Percentiles rank a stretch among this genome's conserved stretches.
phyloP scores from a whole-genome alignment of 768 basidiomycete species.

The Termitomyces sp. region DNA sequence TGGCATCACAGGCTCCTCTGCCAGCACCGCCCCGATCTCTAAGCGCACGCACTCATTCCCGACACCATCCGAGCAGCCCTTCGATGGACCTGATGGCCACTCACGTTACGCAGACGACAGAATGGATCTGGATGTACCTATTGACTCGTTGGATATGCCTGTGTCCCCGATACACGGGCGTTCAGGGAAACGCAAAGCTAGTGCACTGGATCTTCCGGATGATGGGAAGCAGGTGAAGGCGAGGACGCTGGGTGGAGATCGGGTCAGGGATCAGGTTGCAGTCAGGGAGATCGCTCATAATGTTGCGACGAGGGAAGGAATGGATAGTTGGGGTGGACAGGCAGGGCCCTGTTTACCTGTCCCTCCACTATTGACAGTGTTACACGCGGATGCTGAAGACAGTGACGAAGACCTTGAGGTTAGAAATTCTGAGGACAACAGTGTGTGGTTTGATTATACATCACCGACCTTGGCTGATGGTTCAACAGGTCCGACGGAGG shows the following conservation, averaged over 20 bases:
- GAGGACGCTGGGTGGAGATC: slow-evolving; percentile 70
- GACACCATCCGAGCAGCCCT: slow-evolving; percentile 45
- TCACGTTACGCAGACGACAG: slow-evolving; percentile 37
- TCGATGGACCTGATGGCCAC: slow-evolving; percentile 34
- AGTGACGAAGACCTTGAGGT: slow-evolving; percentile 71
- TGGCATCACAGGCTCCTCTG: slow-evolving; percentile 19
- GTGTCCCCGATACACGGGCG: slow-evolving; percentile 30
- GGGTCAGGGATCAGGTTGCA: slow-evolving; percentile 43
- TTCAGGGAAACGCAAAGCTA: slow-evolving; percentile 49
- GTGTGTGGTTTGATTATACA: slow-evolving; percentile 30
- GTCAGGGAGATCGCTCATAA: slow-evolving; percentile 49
- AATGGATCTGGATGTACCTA: slow-evolving; percentile 54
- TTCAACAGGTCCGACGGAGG: slow-evolving; percentile 56
- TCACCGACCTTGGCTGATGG: neutral
- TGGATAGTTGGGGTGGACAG: slow-evolving; percentile 18
- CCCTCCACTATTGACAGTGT: slow-evolving; percentile 57
- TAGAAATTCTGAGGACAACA: slow-evolving; percentile 67
- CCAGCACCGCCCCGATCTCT: slow-evolving; percentile 23
- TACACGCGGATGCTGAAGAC: slow-evolving; percentile 61
- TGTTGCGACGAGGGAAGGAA: slow-evolving; percentile 1
- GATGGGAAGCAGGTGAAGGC: slow-evolving; percentile 31
- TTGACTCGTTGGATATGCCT: slow-evolving; percentile 48
- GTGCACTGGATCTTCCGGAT: slow-evolving; percentile 35
- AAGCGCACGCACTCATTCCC: slow-evolving; percentile 45
- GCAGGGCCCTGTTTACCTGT: slow-evolving; percentile 41